phyloP scores from a whole-genome alignment of 768 basidiomycete genomes.

The Leccinum incarnatum region DNA sequence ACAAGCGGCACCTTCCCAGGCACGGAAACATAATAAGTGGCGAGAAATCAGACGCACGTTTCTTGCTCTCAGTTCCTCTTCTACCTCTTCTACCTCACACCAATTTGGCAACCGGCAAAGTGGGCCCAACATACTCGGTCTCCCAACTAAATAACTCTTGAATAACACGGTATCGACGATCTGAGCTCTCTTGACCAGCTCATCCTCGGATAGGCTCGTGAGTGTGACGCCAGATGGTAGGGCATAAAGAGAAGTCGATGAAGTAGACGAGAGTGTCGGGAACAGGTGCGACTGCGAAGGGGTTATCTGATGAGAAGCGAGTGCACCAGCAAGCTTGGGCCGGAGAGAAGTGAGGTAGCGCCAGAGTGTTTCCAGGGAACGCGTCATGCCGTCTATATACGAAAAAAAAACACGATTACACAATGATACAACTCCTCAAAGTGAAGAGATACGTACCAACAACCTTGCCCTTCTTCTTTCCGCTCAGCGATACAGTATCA shows the following conservation, averaged over 20 bases:
- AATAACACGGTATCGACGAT: conserved; percentile 95
- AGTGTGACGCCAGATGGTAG: conserved; percentile 72
- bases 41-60: conserved; percentile 49
- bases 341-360: conserved; percentile 88
- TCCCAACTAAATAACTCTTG: conserved; percentile 83
- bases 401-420: neutral
- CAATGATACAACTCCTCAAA: neutral
- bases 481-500: conserved; percentile 52
- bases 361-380: conserved; percentile 84
- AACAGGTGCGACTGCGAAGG: conserved; percentile 67
- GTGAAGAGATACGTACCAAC: conserved; percentile 32
- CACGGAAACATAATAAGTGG: neutral
- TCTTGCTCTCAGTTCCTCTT: conserved; percentile 76
- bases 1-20: neutral
- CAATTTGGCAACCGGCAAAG: conserved; percentile 91
- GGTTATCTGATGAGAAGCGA: conserved; percentile 65
- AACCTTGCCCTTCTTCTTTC: conserved; percentile 34
- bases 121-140: conserved; percentile 78
- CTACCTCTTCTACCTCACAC: conserved; percentile 95
- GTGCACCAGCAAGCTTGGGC: conserved; percentile 78
- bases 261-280: conserved; percentile 66
- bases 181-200: conserved; percentile 86
- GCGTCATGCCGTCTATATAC: conserved; percentile 54
- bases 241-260: conserved; percentile 71
- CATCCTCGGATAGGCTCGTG: conserved; percentile 70